A percentile compares a stretch with the other conserved stretches of the same genome.
Conservation (phyloP, 1,284 basidiomycete species). For the Hymenochaete sp. region DNA sequence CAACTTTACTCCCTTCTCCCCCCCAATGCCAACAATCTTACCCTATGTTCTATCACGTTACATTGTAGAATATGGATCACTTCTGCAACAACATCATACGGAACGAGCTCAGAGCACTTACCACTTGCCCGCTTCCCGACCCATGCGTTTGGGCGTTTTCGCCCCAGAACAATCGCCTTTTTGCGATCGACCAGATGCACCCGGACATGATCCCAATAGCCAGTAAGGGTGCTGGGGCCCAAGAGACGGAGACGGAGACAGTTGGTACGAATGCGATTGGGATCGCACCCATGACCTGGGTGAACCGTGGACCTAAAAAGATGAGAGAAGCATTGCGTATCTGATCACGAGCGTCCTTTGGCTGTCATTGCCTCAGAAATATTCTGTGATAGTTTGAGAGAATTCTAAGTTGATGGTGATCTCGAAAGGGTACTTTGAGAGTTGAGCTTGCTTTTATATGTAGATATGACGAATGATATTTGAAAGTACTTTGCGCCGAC, state of each 20-base stretch:
- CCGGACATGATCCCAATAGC: slow-evolving; percentile 16
- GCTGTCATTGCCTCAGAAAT: too few species aligned
- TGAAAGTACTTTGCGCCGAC: too few species aligned
- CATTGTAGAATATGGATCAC: slow-evolving; percentile 48
- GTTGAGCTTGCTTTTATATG: too few species aligned
- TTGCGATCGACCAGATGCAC: too few species aligned
- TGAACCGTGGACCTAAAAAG: slow-evolving; percentile 35
- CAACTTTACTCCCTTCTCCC: not conserved
- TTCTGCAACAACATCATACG: slow-evolving; percentile 60
- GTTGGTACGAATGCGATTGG: slow-evolving; percentile 31
- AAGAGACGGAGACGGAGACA: not conserved
- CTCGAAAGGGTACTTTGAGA: too few species aligned
- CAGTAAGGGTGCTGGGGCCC: not conserved
- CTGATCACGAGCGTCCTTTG: too few species aligned
- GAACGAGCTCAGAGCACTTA: slow-evolving; percentile 50
- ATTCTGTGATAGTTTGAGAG: too few species aligned
- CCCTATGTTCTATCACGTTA: slow-evolving; percentile 5
- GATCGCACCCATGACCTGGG: slow-evolving; percentile 45
- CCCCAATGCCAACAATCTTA: too few species aligned
- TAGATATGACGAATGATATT: too few species aligned
- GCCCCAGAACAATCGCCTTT: slow-evolving; percentile 47
- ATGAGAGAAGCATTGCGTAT: slow-evolving; percentile 38
- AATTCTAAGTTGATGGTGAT: too few species aligned
- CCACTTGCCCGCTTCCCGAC: slow-evolving; percentile 47
- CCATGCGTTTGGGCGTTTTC: slow-evolving; percentile 51